Percentiles rank a stretch among this genome's conserved stretches.
phyloP scores from a whole-genome alignment of 192 early-diverging fungal species.

The Funneliformis mosseae region DNA sequence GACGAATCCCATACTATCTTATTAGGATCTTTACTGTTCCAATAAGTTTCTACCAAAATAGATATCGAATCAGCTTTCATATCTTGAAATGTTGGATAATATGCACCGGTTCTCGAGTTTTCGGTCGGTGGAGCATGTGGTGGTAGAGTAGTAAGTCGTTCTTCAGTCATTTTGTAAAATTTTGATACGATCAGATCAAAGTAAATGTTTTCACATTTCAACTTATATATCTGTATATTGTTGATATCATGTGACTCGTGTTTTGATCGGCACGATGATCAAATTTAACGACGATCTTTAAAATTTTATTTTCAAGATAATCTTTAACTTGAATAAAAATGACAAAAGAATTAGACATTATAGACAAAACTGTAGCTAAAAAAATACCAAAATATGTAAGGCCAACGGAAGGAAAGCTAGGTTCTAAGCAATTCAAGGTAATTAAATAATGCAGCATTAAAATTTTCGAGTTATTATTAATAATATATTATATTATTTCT shows the following conservation, averaged over 20 bases:
- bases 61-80: conserved; percentile 58
- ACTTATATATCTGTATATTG: not conserved
- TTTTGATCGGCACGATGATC: not conserved
- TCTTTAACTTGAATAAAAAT: not conserved
- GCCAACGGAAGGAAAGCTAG: not conserved
- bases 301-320: too few relatives aligned
- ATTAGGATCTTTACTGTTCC: conserved; percentile 35
- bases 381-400: not conserved
- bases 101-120: conserved; percentile 28
- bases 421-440: conserved; percentile 5
- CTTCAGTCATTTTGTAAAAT: conserved; percentile 16
- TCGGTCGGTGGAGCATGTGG: conserved; percentile 48
- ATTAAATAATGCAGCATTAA: not conserved
- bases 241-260: not conserved
- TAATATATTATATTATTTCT: not conserved
- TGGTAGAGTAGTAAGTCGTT: conserved; percentile 45
- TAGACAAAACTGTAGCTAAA: not conserved
- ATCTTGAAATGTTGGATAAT: conserved; percentile 54
- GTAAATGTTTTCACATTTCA: not conserved
- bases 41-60: conserved; percentile 45
- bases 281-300: not conserved
- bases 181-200: not conserved
- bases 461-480: not conserved
- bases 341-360: not conserved
- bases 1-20: conserved; percentile 46